Conservation (phyloP, 805 yeast species). For the Candida verbasci region DNA sequence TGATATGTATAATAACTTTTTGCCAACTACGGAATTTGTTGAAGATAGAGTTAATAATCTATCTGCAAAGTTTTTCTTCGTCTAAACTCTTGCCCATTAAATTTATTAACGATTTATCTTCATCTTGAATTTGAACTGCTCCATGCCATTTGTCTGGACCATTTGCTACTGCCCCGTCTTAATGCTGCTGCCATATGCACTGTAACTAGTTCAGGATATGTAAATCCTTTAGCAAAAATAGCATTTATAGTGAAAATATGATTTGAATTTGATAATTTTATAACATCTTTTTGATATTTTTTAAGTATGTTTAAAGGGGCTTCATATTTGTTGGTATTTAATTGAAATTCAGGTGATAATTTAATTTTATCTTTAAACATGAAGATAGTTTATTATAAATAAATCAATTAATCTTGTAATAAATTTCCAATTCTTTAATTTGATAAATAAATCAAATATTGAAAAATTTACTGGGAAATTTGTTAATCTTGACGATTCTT, state of each 20-base stretch:
- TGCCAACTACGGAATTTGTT: constrained; percentile 65
- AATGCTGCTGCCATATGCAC: constrained; percentile 42
- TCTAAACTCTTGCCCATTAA: constrained; percentile 86
- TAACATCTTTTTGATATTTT: neutral
- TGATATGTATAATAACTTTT: constrained; percentile 93
- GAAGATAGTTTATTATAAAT: neutral
- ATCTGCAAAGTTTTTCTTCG: constrained; percentile 91
- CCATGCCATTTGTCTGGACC: constrained; percentile 99
- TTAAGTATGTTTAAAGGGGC: neutral
- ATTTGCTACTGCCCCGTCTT: constrained; percentile 90
- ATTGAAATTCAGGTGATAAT: neutral
- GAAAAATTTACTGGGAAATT: neutral
- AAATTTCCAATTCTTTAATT: neutral
- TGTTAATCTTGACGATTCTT: neutral
- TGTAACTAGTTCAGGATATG: neutral
- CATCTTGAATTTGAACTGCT: constrained; percentile 92
- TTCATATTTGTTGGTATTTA: neutral
- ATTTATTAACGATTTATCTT: constrained; percentile 82
- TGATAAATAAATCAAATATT: neutral
- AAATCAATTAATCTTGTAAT: neutral
- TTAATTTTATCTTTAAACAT: neutral
- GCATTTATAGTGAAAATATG: neutral
- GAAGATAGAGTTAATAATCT: constrained; percentile 85
- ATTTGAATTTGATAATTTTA: neutral
- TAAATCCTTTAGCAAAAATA: neutral